Conservation (phyloP, 2,329 filamentous ascomycete species). For the Calonectria hongkongensis region DNA sequence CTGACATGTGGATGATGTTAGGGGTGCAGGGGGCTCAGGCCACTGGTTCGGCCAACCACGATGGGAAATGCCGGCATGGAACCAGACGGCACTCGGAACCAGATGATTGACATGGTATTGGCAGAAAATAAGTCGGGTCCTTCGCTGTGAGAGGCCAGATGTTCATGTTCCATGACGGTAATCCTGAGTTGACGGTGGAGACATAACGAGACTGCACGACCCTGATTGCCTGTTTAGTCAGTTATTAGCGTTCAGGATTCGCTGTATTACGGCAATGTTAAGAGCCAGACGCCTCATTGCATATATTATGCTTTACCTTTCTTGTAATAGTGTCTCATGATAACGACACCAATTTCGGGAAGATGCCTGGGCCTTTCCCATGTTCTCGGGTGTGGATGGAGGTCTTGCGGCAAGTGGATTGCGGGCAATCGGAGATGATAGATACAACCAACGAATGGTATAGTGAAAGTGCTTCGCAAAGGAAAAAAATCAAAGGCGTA, state of each 20-base stretch:
- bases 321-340: not conserved
- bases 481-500: not conserved
- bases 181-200: constrained; percentile 2
- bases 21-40: constrained; percentile 49
- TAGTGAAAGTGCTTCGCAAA: not conserved
- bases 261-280: constrained; percentile 11
- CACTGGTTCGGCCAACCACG: constrained; percentile 49
- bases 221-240: constrained; percentile 2
- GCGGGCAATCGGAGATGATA: too few species aligned
- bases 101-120: not conserved
- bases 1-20: constrained; percentile 38
- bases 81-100: constrained; percentile 8
- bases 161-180: not conserved
- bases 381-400: not conserved
- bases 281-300: not conserved
- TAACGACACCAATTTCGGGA: not conserved
- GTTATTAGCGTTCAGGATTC: constrained; percentile 10
- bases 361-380: not conserved
- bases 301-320: constrained; percentile 18
- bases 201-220: not conserved
- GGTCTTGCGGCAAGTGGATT: too few species aligned
- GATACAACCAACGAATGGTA: too few species aligned
- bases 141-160: not conserved
- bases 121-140: constrained; percentile 22
- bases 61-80: constrained; percentile 32